Base-by-base conservation (phyloP, 352 stramenopile species). In the Globisporangium ultimum region DNA sequence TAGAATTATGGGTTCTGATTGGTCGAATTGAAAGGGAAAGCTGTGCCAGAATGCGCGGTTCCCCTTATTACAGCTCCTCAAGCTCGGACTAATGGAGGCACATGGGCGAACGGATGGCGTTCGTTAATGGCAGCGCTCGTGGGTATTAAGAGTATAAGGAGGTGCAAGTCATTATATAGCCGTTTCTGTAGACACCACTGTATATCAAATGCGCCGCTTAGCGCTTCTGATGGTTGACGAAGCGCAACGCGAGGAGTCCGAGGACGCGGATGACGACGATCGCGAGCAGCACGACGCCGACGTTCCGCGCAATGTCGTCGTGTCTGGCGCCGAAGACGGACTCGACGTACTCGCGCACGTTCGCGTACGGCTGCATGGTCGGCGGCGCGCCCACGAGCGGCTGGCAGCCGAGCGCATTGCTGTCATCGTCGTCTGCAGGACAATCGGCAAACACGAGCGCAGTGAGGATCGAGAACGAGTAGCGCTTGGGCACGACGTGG, bases 181-280 rank as follows among this genome's bases (percentile, higher is more conserved):
- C 11, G 4, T 24, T 11, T 32, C 6, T 18, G 17, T 50, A 24
- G 4, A 50, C 17, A 17, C 15, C 45, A 10, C 45, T 50, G 42
- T 48, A 5, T 32, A 5, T 5, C 5, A n/a, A 32, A 5, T 36
- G 28, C 28, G 28, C 28, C 28, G 4, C 7, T 10, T 36, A 10
- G 28, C 28, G 28, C 28, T 55, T 55, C 20, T 55, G 15, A 18
- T 24, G 50, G 50, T 55, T 55, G 20, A 55, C 22, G 17, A 55
- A 55, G 15, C 50, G 50, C 50, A 55, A n/a, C 28, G 28, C 28
- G 28, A 55, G 36, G 12, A 55, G 28, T 2, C 9, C 49, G 7
- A 55, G 28, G 20, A 45, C 18, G 18, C 49, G 49, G 17, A 55
- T 15, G 15, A 13, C 7, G 3, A 55, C 49, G 15, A 55, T 45